Conservation (phyloP, 2,329 filamentous ascomycete genomes). For the Leptodontidium sp. region DNA sequence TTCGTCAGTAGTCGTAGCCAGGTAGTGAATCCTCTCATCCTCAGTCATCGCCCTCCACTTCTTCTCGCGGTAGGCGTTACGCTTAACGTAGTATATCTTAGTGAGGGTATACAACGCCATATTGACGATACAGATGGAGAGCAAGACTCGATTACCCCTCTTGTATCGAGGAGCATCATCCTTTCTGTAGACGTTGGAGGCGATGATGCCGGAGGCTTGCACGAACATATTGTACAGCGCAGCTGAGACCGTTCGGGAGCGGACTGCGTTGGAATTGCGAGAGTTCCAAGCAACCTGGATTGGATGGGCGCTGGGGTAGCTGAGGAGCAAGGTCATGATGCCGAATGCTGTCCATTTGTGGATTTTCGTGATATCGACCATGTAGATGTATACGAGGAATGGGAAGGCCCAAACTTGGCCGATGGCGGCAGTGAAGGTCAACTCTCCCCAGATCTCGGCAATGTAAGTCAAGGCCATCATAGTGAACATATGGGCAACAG, state of each 20-base stretch:
- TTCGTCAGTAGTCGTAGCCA: slow-evolving; percentile 51
- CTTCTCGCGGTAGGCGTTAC: slow-evolving; percentile 52
- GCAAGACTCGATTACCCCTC: slow-evolving; percentile 61
- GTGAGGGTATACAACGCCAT: slow-evolving; percentile 47
- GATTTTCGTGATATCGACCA: slow-evolving; percentile 49
- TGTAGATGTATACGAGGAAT: slow-evolving; percentile 56
- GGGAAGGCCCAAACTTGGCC: slow-evolving; percentile 68
- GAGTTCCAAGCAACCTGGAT: slow-evolving; percentile 59
- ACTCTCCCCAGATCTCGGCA: slow-evolving; percentile 56
- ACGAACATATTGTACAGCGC: slow-evolving; percentile 68
- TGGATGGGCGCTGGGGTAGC: slow-evolving; percentile 52
- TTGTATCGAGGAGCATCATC: slow-evolving; percentile 57
- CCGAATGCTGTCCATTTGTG: slow-evolving; percentile 54
- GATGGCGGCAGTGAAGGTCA: slow-evolving; percentile 57
- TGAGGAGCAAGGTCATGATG: slow-evolving; percentile 53
- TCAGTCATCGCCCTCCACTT: slow-evolving; percentile 55
- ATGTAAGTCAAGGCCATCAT: slow-evolving; percentile 49
- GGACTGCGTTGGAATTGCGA: slow-evolving; percentile 67
- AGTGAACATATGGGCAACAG: slow-evolving; percentile 56
- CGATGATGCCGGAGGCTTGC: slow-evolving; percentile 53
- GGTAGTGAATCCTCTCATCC: slow-evolving; percentile 55
- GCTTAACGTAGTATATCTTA: slow-evolving; percentile 56
- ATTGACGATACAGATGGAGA: slow-evolving; percentile 54
- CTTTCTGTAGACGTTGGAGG: slow-evolving; percentile 51
- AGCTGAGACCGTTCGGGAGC: slow-evolving; percentile 67